These are phyloP conservation scores for Sextonia rubra DNA, from an alignment of 164 flowering plant species.

Conservation along the genomic window DNA sequence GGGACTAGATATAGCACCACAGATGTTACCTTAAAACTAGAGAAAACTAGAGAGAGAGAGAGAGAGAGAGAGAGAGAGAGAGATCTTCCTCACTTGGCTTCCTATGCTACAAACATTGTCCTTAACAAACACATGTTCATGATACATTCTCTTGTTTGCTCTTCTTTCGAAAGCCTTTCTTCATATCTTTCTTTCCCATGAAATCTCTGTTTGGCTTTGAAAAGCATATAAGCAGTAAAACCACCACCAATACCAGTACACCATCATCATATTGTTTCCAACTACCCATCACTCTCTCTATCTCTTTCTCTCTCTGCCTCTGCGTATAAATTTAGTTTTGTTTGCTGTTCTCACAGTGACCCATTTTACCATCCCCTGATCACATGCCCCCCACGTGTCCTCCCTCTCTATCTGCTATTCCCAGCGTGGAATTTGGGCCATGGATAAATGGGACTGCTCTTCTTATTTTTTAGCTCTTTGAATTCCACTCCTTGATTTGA, in stretches of 20 bases:
- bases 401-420: not conserved
- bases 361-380: too few relatives aligned
- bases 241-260: not conserved
- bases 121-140: not conserved
- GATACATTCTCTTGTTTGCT: not conserved
- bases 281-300: not conserved
- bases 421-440: conserved; percentile 8
- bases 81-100: not conserved
- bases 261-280: not conserved
- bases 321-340: not conserved
- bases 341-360: conserved; percentile 1
- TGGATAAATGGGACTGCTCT: conserved; percentile 6
- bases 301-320: not conserved
- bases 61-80: not conserved
- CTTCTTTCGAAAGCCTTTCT: not conserved
- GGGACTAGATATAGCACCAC: not conserved
- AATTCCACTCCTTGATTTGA: conserved; percentile 10
- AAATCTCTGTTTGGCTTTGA: not conserved
- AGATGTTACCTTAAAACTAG: not conserved
- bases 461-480: conserved; percentile 2
- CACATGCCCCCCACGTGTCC: conserved; percentile 1
- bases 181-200: not conserved
- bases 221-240: not conserved
- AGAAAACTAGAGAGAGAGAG: not conserved
- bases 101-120: not conserved